A percentile compares a stretch with the other conserved stretches of the same genome.
phyloP scores from a whole-genome alignment of 1,284 basidiomycete genomes.

The Trametes sp. region DNA sequence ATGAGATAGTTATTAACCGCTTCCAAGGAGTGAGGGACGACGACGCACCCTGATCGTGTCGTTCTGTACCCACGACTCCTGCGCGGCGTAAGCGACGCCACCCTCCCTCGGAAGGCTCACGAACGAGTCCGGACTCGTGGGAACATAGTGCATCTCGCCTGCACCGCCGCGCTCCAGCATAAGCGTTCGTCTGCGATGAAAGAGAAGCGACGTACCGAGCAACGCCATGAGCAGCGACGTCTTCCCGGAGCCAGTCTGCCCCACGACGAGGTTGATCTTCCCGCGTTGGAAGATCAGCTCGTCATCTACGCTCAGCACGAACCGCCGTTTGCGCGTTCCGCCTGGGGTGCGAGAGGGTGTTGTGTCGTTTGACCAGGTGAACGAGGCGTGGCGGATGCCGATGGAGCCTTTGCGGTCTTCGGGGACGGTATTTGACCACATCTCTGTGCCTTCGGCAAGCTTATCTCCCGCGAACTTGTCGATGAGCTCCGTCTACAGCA shows the following conservation, averaged over 20 bases:
- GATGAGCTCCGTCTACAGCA: slow-evolving; percentile 55
- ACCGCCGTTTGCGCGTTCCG: slow-evolving; percentile 43
- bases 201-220: slow-evolving; percentile 48
- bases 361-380: slow-evolving; percentile 48
- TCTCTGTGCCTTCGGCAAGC: slow-evolving; percentile 21
- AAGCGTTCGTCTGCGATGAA: background rate
- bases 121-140: slow-evolving; percentile 61
- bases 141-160: slow-evolving; percentile 73
- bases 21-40: background rate
- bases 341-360: slow-evolving; percentile 38
- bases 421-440: slow-evolving; percentile 2
- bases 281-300: slow-evolving; percentile 66
- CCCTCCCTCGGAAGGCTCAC: slow-evolving; percentile 69
- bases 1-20: background rate
- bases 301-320: slow-evolving; percentile 55
- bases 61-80: slow-evolving; percentile 80
- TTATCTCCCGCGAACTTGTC: slow-evolving; percentile 48
- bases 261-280: slow-evolving; percentile 68
- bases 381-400: slow-evolving; percentile 51
- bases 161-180: background rate
- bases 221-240: slow-evolving; percentile 63
- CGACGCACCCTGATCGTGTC: slow-evolving; percentile 50
- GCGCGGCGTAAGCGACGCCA: slow-evolving; percentile 78
- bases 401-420: slow-evolving; percentile 37
- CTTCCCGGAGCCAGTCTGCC: slow-evolving; percentile 66